Base-by-base conservation (phyloP, 2,329 filamentous ascomycete genomes). In the Xylariaceae sp. region DNA sequence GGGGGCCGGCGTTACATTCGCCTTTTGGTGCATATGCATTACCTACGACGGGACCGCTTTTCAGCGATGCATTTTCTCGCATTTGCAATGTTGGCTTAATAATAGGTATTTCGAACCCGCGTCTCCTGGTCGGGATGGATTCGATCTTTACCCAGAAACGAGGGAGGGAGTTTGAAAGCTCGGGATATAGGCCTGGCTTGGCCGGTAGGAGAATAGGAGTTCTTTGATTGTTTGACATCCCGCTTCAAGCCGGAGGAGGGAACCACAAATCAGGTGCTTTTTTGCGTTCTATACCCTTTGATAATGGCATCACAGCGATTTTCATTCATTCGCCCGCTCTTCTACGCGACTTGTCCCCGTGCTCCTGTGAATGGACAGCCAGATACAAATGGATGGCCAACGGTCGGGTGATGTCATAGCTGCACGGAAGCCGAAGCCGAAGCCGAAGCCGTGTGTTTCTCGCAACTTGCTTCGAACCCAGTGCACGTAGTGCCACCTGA, bases 221-320 rank as follows among this genome's bases (percentile, higher is more conserved):
- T 49, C 19, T 26, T 15, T 26, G 44, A n/a, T n/a, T 34, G 21
- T 39, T 51, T 32, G 9, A 12, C 42, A 30, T 19, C 22, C 44
- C 45, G 13, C 21, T 46, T 40, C 32, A 32, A 32, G 46, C 40
- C n/a, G 19, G 34, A 46, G 49, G 49, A 43, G 47, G 52, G 51
- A 41, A 13, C 26, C n/a, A 19, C 5, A n/a, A n/a, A 43, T 55
- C 51, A 53, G 52, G 54, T 54, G 51, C 56, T 56, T 55, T n/a
- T n/a, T 56, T 46, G 32, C 51, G 51, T 58, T 58, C 54, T 58
- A 58, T 58, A 58, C 56, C 56, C 53, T 30, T 56, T 58, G 50
- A 56, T 56, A 58, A 58, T 58, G 18, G 37, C 53, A 54, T 41
- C 37, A 26, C n/a, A 26, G 51, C 56, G 51, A 44, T 48, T 41